Conservation (phyloP, 495 filamentous ascomycete species). For the Penicillium atrosanguineum region DNA sequence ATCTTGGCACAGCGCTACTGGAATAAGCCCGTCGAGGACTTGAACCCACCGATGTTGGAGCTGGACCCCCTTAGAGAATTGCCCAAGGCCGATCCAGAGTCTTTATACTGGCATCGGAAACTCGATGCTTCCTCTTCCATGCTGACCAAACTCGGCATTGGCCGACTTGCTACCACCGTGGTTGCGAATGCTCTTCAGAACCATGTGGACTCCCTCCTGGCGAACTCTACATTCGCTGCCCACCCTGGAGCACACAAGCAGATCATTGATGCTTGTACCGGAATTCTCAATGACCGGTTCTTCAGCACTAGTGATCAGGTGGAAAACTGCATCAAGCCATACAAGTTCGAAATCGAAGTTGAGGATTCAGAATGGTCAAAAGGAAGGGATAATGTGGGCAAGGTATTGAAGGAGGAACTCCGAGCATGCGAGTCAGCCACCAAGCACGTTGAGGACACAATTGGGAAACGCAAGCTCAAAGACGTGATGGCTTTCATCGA, state of each 20-base stretch:
- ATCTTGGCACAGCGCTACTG: constrained; percentile 93
- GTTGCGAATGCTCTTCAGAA: constrained; percentile 84
- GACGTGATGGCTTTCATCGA: constrained; percentile 94
- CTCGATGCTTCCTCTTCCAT: constrained; percentile 89
- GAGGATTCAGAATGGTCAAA: constrained; percentile 84
- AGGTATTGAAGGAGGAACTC: constrained; percentile 78
- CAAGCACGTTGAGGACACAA: constrained; percentile 66
- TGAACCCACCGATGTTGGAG: constrained; percentile 59
- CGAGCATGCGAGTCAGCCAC: constrained; percentile 75
- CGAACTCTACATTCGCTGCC: constrained; percentile 74
- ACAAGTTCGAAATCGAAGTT: constrained; percentile 95
- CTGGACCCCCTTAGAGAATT: constrained; percentile 71
- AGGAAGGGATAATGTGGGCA: constrained; percentile 74
- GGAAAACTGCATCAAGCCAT: constrained; percentile 99
- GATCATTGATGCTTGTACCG: constrained; percentile 82
- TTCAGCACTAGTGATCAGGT: constrained; percentile 97
- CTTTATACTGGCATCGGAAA: constrained; percentile 88
- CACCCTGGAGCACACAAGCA: constrained; percentile 91
- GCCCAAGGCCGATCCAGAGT: constrained; percentile 78
- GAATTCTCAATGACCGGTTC: constrained; percentile 88
- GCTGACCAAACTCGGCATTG: constrained; percentile 90
- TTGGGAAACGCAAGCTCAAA: constrained; percentile 77
- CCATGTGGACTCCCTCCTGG: constrained; percentile 75
- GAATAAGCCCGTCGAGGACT: constrained; percentile 90
- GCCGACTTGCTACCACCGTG: constrained; percentile 85